Evolutionary conservation across 2,329 filamentous ascomycete species (phyloP).

Genomic region (Exophiala calicioides): DNA sequence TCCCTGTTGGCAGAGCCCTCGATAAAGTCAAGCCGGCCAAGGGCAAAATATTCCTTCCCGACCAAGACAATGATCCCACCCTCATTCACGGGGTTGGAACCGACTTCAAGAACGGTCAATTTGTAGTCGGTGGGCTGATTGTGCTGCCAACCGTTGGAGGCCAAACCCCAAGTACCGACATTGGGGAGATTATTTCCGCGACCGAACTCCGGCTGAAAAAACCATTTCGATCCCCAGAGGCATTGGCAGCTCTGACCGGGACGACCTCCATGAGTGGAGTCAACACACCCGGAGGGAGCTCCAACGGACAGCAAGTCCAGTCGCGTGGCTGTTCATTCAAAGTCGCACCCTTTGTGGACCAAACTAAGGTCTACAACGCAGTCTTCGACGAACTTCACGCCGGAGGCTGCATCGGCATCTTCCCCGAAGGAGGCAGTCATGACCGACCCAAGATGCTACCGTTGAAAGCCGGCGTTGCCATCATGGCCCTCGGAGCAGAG

Average conservation of each 20-base stretch:
- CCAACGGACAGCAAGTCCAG: conserved; percentile 63
- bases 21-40: conserved; percentile 78
- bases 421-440: conserved; percentile 94
- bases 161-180: conserved; percentile 77
- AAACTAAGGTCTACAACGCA: conserved; percentile 88
- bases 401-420: conserved; percentile 92
- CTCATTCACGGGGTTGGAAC: conserved; percentile 78
- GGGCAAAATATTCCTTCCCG: conserved; percentile 84
- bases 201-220: conserved; percentile 86
- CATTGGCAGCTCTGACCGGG: conserved; percentile 79
- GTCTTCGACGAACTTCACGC: conserved; percentile 81
- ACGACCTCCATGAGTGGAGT: conserved; percentile 44
- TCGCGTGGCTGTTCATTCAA: conserved; percentile 80
- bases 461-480: conserved; percentile 92
- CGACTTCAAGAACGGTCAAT: conserved; percentile 72
- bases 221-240: conserved; percentile 74
- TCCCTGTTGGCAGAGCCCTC: conserved; percentile 90
- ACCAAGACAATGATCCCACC: conserved; percentile 80
- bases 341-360: conserved; percentile 88
- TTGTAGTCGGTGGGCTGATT: conserved; percentile 76
- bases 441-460: conserved; percentile 89
- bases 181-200: conserved; percentile 75
- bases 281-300: background rate
- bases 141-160: conserved; percentile 85
- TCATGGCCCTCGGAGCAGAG: conserved; percentile 92